Evolutionary conservation across 768 basidiomycete genomes (phyloP).

Genomic region (Phanerodontia chrysosporium): DNA sequence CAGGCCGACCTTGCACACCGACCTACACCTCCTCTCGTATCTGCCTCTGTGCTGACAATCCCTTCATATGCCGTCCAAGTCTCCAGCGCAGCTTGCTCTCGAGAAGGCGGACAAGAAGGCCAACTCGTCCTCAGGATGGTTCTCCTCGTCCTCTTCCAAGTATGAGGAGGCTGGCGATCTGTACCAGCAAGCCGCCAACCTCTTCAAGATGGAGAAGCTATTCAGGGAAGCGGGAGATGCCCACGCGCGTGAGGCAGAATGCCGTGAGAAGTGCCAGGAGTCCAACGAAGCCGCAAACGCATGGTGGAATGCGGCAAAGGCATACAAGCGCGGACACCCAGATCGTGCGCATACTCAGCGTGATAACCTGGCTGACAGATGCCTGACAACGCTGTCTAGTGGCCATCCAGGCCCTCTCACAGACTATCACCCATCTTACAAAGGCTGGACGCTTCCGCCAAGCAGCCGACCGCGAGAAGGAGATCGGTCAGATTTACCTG

Average conservation of each 20-base stretch:
- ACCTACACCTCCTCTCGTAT: background rate
- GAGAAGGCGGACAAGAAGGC: slow-evolving; percentile 95
- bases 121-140: slow-evolving; percentile 80
- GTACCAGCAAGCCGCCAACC: slow-evolving; percentile 91
- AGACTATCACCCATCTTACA: slow-evolving; percentile 82
- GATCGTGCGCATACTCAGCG: slow-evolving; percentile 53
- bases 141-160: slow-evolving; percentile 77
- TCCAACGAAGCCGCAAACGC: slow-evolving; percentile 94
- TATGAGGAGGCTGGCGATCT: slow-evolving; percentile 96
- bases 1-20: background rate
- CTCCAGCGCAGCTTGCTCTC: slow-evolving; percentile 67
- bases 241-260: slow-evolving; percentile 92
- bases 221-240: slow-evolving; percentile 92
- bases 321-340: slow-evolving; percentile 85
- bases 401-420: slow-evolving; percentile 81
- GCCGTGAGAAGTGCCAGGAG: slow-evolving; percentile 85
- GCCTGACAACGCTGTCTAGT: slow-evolving; percentile 42
- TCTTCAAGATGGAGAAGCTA: slow-evolving; percentile 86
- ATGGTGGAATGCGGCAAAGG: slow-evolving; percentile 97
- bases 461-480: slow-evolving; percentile 96
- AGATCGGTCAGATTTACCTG: slow-evolving; percentile 92
- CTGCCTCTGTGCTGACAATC: background rate
- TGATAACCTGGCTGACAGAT: background rate
- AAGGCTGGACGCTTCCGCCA: slow-evolving; percentile 89
- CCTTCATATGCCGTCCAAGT: slow-evolving; percentile 62